A percentile compares a stretch with the other conserved stretches of the same genome.
Conservation (phyloP, 495 filamentous ascomycete genomes). For the Podospora comata region DNA sequence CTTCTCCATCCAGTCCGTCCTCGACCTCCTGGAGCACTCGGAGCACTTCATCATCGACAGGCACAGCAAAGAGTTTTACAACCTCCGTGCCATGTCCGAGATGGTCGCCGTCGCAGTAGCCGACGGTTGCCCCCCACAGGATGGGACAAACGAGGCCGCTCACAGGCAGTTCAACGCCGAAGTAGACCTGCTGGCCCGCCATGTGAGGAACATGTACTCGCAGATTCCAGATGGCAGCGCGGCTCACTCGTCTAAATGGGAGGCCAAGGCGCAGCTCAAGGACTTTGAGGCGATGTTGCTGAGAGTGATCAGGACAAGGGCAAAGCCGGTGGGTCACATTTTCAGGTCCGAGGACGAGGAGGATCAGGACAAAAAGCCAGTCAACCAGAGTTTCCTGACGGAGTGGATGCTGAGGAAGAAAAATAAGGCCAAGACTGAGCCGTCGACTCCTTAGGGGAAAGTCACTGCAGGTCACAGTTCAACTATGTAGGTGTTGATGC, state of each 20-base stretch:
- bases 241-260: conserved; percentile 64
- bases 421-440: background rate
- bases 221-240: conserved; percentile 73
- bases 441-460: background rate
- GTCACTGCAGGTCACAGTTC: background rate
- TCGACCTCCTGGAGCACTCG: conserved; percentile 47
- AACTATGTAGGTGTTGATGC: background rate
- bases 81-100: conserved; percentile 58
- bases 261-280: conserved; percentile 71
- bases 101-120: conserved; percentile 75
- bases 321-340: conserved; percentile 53
- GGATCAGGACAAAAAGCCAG: conserved; percentile 8
- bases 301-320: conserved; percentile 66
- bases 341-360: conserved; percentile 48
- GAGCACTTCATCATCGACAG: conserved; percentile 36
- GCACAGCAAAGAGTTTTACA: conserved; percentile 60
- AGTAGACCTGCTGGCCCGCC: conserved; percentile 62
- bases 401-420: background rate
- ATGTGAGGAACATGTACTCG: conserved; percentile 63
- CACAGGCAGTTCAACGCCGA: conserved; percentile 56
- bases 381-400: background rate
- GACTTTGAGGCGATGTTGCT: conserved; percentile 66
- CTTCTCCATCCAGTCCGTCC: conserved; percentile 53
- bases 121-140: conserved; percentile 45
- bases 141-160: conserved; percentile 37